Base-by-base conservation (phyloP, 208 protist genomes). In the Crithidia expoeki region DNA sequence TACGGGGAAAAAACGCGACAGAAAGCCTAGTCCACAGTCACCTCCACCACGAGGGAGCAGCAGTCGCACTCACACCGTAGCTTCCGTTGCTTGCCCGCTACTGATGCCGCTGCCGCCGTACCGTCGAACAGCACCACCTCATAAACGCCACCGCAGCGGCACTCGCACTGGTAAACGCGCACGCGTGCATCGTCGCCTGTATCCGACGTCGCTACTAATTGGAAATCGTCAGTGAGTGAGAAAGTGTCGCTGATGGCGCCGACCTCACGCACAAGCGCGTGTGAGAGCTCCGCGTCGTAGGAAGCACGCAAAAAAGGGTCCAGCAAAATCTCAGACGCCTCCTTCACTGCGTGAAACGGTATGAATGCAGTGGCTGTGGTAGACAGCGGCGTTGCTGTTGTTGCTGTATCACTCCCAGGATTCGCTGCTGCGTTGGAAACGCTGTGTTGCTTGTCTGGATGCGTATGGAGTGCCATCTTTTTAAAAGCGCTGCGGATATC, bases 131-230 rank as follows among this genome's bases (percentile, higher is more conserved):
- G 19, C 27, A 84, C 77, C 14, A 90, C 64, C 66, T 95, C 85
- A 68, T 92, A 95, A 5, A 77, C 57, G 12, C 89, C 89, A 51
- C 89, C 89, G 62, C 89, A 95, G 23, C 89, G 84, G 72, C 89
- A 95, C 63, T 92, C 89, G 36, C 83, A 66, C 56, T 67, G 72
- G 57, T 85, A 93, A 40, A 93, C 78, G 42, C 67, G 65, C 68
- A 86, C 72, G 32, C 47, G 42, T 28, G 42, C 46, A 28, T 57
- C 61, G 17, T 27, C 50, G n/a, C 53, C 75, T 17, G 14, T 65
- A 17, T 67, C 46, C 4, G 27, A 36, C 49, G 68, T 25, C 2
- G 50, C 60, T 14, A 83, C 74, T 14, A 76, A 62, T 33, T 74
- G 65, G 73, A 93, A 92, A 53, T 93, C 85, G 0, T 84, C 82